Base-by-base conservation (phyloP, 306 rosid genomes). In the Trifolium fragiferum region DNA sequence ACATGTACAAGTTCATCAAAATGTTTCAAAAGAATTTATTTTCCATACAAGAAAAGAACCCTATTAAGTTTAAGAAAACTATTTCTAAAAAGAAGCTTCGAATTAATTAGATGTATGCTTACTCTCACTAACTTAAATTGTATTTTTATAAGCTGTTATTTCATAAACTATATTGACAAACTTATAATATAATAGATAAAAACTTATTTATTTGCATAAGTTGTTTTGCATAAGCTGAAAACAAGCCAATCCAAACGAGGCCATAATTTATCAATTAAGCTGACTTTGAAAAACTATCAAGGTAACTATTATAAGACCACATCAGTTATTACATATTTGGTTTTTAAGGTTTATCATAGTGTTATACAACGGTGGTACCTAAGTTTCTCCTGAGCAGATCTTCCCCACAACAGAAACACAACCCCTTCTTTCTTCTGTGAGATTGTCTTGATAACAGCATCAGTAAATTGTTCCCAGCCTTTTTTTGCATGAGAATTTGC, bases 381-480 rank as follows among this genome's bases (percentile, higher is more conserved):
- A 55, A 84, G 64, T 84, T 93, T 93, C 81, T 78, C 91, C 84
- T 86, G 91, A 73, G 98, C 97, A 67, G 93, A 94, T 77, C 87
- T 93, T 63, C 98, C 98, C 98, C 98, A 94, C 62, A 94, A 76
- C 40, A 93, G 83, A 86, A 93, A 93, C 50, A 93, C 85, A 59
- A 93, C 94, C 19, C 97, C 96, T 83, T 89, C 84, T 83, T 82
- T 91, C 88, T 87, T 89, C 68, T 80, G 88, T 47, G 98, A 93
- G 82, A 93, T 82, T 57, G 90, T 70, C 78, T 81, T 78, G 80
- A 93, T 93, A 75, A 93, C 93, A 78, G 96, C 89, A 83, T 93
- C 96, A 4, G 98, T 93, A 72, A 91, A 90, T 59, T 91, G 93
- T 69, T 93, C 98, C 98, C 98, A 91, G 65, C 98, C 98, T 74